Conservation (phyloP, 202 grass and related monocot genomes). For the Digitaria exilis region DNA sequence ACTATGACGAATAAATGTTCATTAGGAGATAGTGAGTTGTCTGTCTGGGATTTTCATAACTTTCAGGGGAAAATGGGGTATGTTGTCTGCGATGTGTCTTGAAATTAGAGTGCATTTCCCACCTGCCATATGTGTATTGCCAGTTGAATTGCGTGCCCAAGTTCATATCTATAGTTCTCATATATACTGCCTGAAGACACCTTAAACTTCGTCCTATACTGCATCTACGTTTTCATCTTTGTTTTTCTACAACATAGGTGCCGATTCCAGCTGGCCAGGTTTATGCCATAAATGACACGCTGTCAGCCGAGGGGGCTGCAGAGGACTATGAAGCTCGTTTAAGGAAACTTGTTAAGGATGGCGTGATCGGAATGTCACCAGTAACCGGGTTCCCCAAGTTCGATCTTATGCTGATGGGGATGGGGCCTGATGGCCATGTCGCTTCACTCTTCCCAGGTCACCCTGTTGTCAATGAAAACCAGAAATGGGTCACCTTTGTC, state of each 20-base stretch:
- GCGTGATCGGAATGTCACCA: slow-evolving; percentile 35
- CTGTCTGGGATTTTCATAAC: neutral
- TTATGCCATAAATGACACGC: slow-evolving; percentile 51
- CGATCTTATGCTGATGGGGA: slow-evolving; percentile 67
- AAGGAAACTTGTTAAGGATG: slow-evolving; percentile 48
- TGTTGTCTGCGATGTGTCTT: neutral
- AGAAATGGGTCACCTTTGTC: slow-evolving; percentile 62
- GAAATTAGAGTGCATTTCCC: neutral
- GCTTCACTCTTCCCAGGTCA: slow-evolving; percentile 74
- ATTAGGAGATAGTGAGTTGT: neutral
- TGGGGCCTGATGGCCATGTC: slow-evolving; percentile 78
- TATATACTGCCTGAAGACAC: neutral
- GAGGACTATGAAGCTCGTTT: slow-evolving; percentile 59
- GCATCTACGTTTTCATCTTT: neutral
- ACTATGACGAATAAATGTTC: neutral
- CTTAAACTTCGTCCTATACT: neutral
- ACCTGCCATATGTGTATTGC: neutral
- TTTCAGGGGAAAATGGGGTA: neutral
- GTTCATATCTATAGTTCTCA: neutral
- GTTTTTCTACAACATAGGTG: slow-evolving; percentile 47
- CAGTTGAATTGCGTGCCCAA: neutral
- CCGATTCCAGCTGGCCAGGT: slow-evolving; percentile 60
- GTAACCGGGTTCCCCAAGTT: slow-evolving; percentile 61
- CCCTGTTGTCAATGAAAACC: slow-evolving; percentile 50
- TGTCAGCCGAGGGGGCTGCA: slow-evolving; percentile 50